A percentile compares a stretch with the other conserved stretches of the same genome.
phyloP scores from a whole-genome alignment of 2,329 filamentous ascomycete genomes.

The Myotisia sp. region DNA sequence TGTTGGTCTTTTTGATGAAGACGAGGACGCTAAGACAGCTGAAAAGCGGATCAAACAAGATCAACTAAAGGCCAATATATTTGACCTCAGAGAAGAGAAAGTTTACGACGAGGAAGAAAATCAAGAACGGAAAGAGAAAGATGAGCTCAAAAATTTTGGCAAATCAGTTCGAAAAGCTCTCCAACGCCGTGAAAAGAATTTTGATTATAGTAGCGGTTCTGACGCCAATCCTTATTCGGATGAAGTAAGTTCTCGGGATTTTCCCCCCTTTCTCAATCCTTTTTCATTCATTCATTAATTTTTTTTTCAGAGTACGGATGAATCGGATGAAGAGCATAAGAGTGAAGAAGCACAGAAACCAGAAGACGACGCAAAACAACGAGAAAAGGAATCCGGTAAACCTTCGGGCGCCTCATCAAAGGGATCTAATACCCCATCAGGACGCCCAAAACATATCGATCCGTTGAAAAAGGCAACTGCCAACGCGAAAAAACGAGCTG shows the following conservation, averaged over 20 bases:
- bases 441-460: constrained; percentile 41
- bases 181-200: constrained; percentile 71
- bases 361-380: constrained; percentile 42
- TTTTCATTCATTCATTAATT: constrained; percentile 6
- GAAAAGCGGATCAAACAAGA: constrained; percentile 61
- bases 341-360: constrained; percentile 48
- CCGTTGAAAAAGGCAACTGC: constrained; percentile 37
- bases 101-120: constrained; percentile 55
- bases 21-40: constrained; percentile 63
- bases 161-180: constrained; percentile 69
- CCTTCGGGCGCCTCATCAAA: constrained; percentile 47
- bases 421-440: constrained; percentile 54
- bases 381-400: constrained; percentile 35
- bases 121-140: constrained; percentile 48
- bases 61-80: constrained; percentile 76
- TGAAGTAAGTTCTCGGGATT: constrained; percentile 30
- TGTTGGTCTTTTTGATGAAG: constrained; percentile 62
- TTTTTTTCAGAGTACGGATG: constrained; percentile 39
- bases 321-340: constrained; percentile 50
- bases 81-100: constrained; percentile 60
- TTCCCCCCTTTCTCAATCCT: background rate
- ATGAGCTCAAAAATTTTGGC: constrained; percentile 54
- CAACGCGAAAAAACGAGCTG: constrained; percentile 59
- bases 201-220: constrained; percentile 65
- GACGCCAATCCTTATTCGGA: constrained; percentile 43